phyloP scores from a whole-genome alignment of 2,329 filamentous ascomycete species.

The Onygenales sp. region DNA sequence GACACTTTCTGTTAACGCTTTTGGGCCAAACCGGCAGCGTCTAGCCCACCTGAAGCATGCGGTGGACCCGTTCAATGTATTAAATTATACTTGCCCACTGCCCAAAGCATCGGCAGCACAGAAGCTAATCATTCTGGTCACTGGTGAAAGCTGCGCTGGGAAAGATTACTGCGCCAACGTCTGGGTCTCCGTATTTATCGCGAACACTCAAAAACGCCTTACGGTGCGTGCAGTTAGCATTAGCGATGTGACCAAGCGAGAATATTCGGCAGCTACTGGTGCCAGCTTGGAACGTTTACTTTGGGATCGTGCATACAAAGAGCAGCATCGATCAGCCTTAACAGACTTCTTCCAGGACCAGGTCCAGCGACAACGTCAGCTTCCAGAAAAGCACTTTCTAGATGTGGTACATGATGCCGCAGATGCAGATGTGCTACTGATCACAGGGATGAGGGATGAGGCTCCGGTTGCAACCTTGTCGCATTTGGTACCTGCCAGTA shows the following conservation, averaged over 20 bases:
- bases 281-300: slow-evolving; percentile 42
- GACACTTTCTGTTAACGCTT: slow-evolving; percentile 43
- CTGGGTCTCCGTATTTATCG: slow-evolving; percentile 39
- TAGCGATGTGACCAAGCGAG: slow-evolving; percentile 48
- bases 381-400: slow-evolving; percentile 46
- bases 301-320: slow-evolving; percentile 50
- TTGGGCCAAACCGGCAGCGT: slow-evolving; percentile 45
- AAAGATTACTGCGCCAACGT: slow-evolving; percentile 52
- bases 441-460: slow-evolving; percentile 56
- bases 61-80: slow-evolving; percentile 42
- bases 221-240: slow-evolving; percentile 43
- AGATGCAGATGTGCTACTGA: slow-evolving; percentile 46
- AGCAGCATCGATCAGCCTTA: slow-evolving; percentile 46
- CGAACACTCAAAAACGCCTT: slow-evolving; percentile 17
- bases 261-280: slow-evolving; percentile 44
- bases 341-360: slow-evolving; percentile 44
- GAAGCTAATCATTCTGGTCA: slow-evolving; percentile 50
- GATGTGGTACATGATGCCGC: slow-evolving; percentile 31
- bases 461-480: slow-evolving; percentile 46
- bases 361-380: slow-evolving; percentile 31
- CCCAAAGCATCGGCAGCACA: slow-evolving; percentile 25
- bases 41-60: slow-evolving; percentile 43
- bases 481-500: slow-evolving; percentile 45
- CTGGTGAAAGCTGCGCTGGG: slow-evolving; percentile 40
- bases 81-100: slow-evolving; percentile 49